A percentile compares a stretch with the other conserved stretches of the same genome.
Evolutionary conservation across 192 early-diverging fungal genomes (phyloP).

Genomic region (Lunasporangiospora selenospora): DNA sequence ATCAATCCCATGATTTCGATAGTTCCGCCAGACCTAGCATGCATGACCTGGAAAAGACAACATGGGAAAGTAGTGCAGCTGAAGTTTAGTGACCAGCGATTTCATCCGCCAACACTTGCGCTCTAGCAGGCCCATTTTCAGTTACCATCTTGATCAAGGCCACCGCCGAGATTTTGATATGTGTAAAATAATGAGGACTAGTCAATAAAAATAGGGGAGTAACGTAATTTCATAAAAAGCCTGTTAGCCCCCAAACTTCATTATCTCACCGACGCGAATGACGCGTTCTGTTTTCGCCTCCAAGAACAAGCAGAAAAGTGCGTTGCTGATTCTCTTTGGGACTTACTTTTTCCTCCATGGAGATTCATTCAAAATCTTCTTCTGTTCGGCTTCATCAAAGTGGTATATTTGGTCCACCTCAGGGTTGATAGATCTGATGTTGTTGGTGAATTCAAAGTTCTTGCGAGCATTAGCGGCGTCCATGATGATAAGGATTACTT

Average conservation of each 20-base stretch:
- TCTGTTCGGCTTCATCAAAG: slow-evolving; percentile 77
- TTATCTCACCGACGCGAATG: not conserved
- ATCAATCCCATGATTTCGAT: slow-evolving; percentile 99
- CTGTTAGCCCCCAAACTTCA: not conserved
- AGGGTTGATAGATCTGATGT: slow-evolving; percentile 71
- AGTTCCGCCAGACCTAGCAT: slow-evolving; percentile 95
- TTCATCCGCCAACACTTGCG: not conserved
- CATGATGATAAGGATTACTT: slow-evolving; percentile 24
- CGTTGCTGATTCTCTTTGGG: not conserved
- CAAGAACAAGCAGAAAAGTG: not conserved
- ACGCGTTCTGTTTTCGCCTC: not conserved
- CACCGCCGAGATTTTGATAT: slow-evolving; percentile 92
- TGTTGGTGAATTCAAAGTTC: slow-evolving; percentile 77
- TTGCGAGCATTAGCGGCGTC: slow-evolving; percentile 58
- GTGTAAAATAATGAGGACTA: slow-evolving; percentile 86
- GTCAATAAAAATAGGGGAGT: not conserved
- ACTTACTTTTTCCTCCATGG: slow-evolving; percentile 88
- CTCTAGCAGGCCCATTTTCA: not conserved
- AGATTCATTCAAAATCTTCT: slow-evolving; percentile 62
- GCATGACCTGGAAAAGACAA: slow-evolving; percentile 74
- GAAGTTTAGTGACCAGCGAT: not conserved
- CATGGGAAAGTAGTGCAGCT: not conserved
- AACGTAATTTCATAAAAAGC: not conserved
- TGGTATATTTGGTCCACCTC: slow-evolving; percentile 80
- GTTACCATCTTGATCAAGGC: slow-evolving; percentile 97